Evolutionary conservation across 129 eudicot genomes (phyloP).

Genomic region (Kitagawia praeruptora): DNA sequence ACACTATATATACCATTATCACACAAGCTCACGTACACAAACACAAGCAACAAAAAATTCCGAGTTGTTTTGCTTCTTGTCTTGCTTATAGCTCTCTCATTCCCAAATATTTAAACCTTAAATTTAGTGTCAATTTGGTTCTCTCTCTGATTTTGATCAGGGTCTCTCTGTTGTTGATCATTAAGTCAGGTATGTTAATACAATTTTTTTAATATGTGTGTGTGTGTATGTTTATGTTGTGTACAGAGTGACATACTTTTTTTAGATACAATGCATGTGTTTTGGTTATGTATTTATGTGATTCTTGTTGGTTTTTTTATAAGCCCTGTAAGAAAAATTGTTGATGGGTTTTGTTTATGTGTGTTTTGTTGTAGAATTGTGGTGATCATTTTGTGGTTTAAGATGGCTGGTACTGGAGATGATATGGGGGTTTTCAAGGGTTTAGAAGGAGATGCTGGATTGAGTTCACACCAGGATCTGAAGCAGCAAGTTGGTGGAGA

Average conservation of each 20-base stretch:
- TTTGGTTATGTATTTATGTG: conserved; percentile 5
- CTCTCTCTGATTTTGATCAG: background rate
- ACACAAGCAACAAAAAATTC: background rate
- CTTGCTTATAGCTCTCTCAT: background rate
- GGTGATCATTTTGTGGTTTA: conserved; percentile 20
- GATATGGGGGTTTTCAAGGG: conserved; percentile 34
- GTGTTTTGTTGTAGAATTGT: conserved; percentile 21
- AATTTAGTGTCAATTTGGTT: background rate
- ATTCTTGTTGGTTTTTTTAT: background rate
- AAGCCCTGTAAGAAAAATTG: background rate
- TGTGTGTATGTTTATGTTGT: background rate
- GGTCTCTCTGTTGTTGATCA: background rate
- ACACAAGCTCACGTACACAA: background rate
- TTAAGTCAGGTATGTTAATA: background rate
- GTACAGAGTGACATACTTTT: background rate
- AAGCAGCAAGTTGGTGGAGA: conserved; percentile 17
- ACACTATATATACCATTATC: background rate
- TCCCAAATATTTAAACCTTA: background rate
- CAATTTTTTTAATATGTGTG: background rate
- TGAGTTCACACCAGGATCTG: conserved; percentile 33
- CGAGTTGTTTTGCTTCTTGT: background rate
- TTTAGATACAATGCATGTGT: background rate
- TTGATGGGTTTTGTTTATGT: background rate
- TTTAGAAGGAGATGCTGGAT: conserved; percentile 19
- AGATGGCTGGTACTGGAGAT: conserved; percentile 25